Base-by-base conservation (phyloP, 2,329 filamentous ascomycete genomes). In the Pestalotiopsis sp. region DNA sequence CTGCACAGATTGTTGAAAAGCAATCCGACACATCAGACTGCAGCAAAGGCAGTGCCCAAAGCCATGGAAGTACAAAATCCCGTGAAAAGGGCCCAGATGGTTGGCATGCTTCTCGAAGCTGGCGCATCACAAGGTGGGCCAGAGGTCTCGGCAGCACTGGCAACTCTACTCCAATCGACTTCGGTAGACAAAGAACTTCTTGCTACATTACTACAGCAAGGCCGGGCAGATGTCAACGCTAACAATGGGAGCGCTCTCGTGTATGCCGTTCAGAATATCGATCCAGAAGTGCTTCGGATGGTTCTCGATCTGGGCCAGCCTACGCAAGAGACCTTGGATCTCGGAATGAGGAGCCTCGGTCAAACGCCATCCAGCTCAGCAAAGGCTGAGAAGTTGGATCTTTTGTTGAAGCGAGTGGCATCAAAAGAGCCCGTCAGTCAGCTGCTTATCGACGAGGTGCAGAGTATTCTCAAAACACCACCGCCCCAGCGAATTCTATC, bases 161-260 rank as follows among this genome's bases (percentile, higher is more conserved):
- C 83, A 4, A 75, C 78, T 14, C 78, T 82, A 0, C 71, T 90
- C 20, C 77, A 80, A 12, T 79, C 82, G 59, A 82, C 79, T 31
- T 83, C 85, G 0, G 79, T 85, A 0, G 88, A 90, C 67, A 81
- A 85, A 73, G 80, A 82, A 13, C 79, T 90, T 2, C 75, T 89
- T 1, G 78, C 78, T 4, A 75, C 86, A 7, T 78, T 90, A 2
- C 75, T 90, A 2, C 81, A 85, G 31, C 80, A 84, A 31, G 87
- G 87, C 0, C 81, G 82, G 25, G 86, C 85, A 2, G 85, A 90
- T 68, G 77, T 89, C 67, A 89, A 90, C 69, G 77, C 80, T 11
- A 77, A 84, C 2, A 78, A 80, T 0, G 86, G 85, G 11, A 76
- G 79, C 2, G 81, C 83, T 14, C 75, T 87, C 13, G 78, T 79